Evolutionary conservation across 441 rosid species (phyloP).

Genomic region (Gossypium schwendimanii): DNA sequence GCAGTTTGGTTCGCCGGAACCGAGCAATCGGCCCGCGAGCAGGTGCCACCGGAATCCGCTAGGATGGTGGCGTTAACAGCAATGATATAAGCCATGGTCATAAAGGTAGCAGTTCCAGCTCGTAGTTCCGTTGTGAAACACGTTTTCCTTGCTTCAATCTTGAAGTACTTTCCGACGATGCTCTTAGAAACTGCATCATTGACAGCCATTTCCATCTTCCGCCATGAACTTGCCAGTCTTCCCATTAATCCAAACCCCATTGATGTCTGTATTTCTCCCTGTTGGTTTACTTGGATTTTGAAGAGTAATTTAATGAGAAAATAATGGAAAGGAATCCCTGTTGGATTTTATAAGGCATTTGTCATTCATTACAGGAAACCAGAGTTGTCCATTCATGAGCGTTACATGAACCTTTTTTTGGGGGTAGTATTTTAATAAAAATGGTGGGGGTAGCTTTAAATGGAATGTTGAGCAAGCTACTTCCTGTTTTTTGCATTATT

Average conservation of each 20-base stretch:
- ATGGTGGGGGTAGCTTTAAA: not conserved
- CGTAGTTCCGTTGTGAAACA: constrained; percentile 73
- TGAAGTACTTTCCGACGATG: constrained; percentile 52
- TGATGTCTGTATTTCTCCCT: not conserved
- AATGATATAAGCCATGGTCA: constrained; percentile 87
- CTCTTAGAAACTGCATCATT: constrained; percentile 56
- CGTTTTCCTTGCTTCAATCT: constrained; percentile 54
- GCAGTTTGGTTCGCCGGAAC: constrained; percentile 32
- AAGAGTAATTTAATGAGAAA: constrained; percentile 16
- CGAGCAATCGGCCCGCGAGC: constrained; percentile 58
- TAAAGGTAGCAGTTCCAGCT: constrained; percentile 79
- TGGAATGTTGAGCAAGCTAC: not conserved
- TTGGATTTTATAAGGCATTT: constrained; percentile 6
- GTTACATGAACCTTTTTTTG: not conserved
- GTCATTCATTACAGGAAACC: not conserved
- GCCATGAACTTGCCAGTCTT: constrained; percentile 30
- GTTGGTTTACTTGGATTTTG: constrained; percentile 2
- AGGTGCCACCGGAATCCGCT: constrained; percentile 68
- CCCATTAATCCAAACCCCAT: constrained; percentile 20
- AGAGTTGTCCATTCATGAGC: not conserved
- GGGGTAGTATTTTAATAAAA: too few species aligned
- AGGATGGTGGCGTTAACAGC: constrained; percentile 78
- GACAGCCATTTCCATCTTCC: constrained; percentile 37
- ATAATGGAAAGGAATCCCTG: not conserved
- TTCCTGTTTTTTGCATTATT: not conserved